Evolutionary conservation across 2,329 filamentous ascomycete species (phyloP), one percentile per base, ranked within the genome.

Genomic region (Penicillium crustosum): DNA sequence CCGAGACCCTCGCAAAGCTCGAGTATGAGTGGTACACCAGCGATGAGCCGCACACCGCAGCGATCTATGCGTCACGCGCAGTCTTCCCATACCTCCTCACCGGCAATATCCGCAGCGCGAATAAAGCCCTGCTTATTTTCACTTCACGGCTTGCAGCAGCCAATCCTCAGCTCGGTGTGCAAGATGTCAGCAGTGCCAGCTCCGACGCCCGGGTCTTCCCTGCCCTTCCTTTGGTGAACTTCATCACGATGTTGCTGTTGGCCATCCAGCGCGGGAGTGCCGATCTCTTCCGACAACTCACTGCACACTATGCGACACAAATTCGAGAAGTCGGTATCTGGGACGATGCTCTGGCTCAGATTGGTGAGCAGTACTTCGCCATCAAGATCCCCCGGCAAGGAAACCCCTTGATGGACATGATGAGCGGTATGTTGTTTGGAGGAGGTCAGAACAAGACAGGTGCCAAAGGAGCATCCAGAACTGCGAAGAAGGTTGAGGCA

Each of bases 401-500:
- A 63, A 97, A 97, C 75, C 93, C 93, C 3, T 80, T 99, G 75
- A 86, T 97, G 77, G 94, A 99, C 73, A 97, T 99, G 93, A 95
- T 99, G 90, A 93, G 92, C 48, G 93, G 87, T 61, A 86, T 99
- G 82, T 90, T 99, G 70, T 93, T 93, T 49, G 91, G 91, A 57
- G 72, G 59, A 23, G 66, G 64, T 38, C 65, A 75, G 53, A 62
- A 57, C 17, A 73, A 76, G 49, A 71, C 73, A 35, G 73, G 69
- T 39, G 70, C 73, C 54, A 79, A 78, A 42, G 49, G 33, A 39
- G 33, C 38, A 64, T 84, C 69, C 29, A 72, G 73, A 59, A 63
- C 79, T 57, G 70, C 75, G 42, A 82, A 77, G 71, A 79, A 75
- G 63, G 78, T 81, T 36, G 78, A 80, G 55, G 76, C 75, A 33